These are phyloP conservation scores for Medicago arabica DNA, from an alignment of 306 rosid genomes.

Conservation along the genomic window DNA sequence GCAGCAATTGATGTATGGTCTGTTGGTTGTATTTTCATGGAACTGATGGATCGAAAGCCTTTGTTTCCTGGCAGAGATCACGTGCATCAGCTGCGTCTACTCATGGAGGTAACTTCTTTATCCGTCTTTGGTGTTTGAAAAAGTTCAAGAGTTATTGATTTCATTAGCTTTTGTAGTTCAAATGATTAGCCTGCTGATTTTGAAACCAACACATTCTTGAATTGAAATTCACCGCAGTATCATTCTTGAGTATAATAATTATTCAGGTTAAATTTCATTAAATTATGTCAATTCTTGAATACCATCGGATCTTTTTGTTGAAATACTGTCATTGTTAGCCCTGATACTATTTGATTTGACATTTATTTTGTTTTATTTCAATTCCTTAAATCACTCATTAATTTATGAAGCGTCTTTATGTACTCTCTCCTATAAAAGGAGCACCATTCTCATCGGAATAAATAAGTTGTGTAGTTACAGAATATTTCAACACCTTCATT, in stretches of 20 bases:
- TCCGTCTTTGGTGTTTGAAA: conserved; percentile 16
- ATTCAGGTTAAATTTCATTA: conserved; percentile 5
- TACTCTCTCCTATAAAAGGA: background rate
- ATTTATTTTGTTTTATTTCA: background rate
- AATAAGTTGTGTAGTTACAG: background rate
- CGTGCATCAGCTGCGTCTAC: conserved; percentile 90
- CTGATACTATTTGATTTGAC: background rate
- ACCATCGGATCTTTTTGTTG: conserved; percentile 11
- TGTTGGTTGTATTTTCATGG: conserved; percentile 97
- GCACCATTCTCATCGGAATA: background rate
- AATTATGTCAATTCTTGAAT: conserved; percentile 24
- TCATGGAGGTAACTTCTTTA: conserved; percentile 79
- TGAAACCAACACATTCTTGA: conserved; percentile 17
- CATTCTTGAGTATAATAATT: conserved; percentile 28
- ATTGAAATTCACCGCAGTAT: conserved; percentile 41
- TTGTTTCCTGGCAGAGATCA: conserved; percentile 98
- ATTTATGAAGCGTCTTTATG: background rate
- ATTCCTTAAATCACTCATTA: background rate
- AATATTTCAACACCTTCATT: background rate
- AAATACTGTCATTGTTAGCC: background rate
- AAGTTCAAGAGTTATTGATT: conserved; percentile 30
- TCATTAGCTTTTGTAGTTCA: conserved; percentile 15
- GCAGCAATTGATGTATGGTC: conserved; percentile 99
- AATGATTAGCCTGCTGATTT: conserved; percentile 33
- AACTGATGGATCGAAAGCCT: conserved; percentile 93